These are phyloP conservation scores for Lophiostoma macrostomum DNA, from an alignment of 495 filamentous ascomycete genomes.

Conservation along the genomic window DNA sequence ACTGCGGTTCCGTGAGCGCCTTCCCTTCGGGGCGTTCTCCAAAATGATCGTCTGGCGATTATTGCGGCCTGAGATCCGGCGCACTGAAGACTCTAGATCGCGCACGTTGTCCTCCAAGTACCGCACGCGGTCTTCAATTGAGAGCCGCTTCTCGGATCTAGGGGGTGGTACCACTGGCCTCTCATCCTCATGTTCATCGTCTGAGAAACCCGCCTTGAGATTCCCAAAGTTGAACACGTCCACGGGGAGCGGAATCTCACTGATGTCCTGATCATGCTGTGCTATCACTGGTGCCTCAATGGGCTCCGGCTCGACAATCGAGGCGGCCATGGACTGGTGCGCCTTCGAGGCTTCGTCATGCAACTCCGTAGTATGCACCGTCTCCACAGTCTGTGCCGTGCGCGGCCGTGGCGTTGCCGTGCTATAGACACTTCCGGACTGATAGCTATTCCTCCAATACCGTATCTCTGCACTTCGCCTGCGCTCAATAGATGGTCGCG, in stretches of 20 bases:
- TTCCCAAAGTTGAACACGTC: constrained; percentile 32
- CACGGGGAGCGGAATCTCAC: constrained; percentile 16
- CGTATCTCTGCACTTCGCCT: constrained; percentile 33
- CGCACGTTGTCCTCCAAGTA: constrained; percentile 24
- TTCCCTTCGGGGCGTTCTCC: constrained; percentile 32
- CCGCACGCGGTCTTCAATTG: constrained; percentile 29
- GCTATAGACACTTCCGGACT: constrained; percentile 27
- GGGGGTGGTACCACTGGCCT: background rate
- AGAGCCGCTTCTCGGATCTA: constrained; percentile 1
- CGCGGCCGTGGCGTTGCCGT: constrained; percentile 17
- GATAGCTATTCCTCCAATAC: constrained; percentile 32
- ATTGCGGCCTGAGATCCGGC: constrained; percentile 26
- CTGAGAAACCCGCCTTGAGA: constrained; percentile 23
- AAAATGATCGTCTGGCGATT: constrained; percentile 35
- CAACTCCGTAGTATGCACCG: constrained; percentile 10
- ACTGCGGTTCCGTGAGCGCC: constrained; percentile 23
- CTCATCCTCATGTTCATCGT: constrained; percentile 8
- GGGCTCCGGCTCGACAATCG: background rate
- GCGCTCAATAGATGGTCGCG: constrained; percentile 10
- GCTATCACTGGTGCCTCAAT: background rate
- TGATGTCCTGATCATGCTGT: constrained; percentile 20
- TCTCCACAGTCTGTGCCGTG: constrained; percentile 22
- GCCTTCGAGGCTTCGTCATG: background rate
- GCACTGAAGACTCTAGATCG: constrained; percentile 19
- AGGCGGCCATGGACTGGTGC: no score